These are phyloP conservation scores for Hymenoscyphus albidus DNA, from an alignment of 2,329 filamentous ascomycete species.

Conservation along the genomic window DNA sequence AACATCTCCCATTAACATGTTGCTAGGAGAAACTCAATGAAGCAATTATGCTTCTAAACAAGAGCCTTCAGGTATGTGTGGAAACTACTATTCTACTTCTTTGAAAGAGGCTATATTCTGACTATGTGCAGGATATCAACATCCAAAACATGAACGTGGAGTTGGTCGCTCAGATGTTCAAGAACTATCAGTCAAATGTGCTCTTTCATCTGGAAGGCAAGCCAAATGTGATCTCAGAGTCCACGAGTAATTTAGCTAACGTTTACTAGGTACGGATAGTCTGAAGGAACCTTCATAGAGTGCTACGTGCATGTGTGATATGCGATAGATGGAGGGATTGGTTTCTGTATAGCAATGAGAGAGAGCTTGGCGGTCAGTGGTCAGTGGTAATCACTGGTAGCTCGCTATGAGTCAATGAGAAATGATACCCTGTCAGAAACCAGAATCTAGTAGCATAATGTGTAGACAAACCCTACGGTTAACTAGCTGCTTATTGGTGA, in stretches of 20 bases:
- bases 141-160: slow-evolving; percentile 99
- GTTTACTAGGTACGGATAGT: slow-evolving; percentile 68
- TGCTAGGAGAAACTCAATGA: slow-evolving; percentile 96
- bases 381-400: neutral
- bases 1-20: neutral
- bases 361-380: neutral
- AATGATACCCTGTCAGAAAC: slow-evolving; percentile 9
- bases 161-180: slow-evolving; percentile 98
- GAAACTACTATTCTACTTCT: neutral
- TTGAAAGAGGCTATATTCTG: neutral
- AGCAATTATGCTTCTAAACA: slow-evolving; percentile 88
- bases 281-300: slow-evolving; percentile 68
- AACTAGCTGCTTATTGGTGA: neutral
- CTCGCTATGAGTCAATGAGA: slow-evolving; percentile 9
- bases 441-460: neutral
- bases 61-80: slow-evolving; percentile 70
- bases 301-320: neutral
- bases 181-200: slow-evolving; percentile 98
- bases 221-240: neutral
- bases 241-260: slow-evolving; percentile 20
- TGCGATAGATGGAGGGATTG: neutral
- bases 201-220: slow-evolving; percentile 94
- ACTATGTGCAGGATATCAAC: slow-evolving; percentile 74
- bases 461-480: neutral
- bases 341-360: neutral